Base-by-base conservation (phyloP, 495 filamentous ascomycete genomes). In the Annulohypoxylon nitens region DNA sequence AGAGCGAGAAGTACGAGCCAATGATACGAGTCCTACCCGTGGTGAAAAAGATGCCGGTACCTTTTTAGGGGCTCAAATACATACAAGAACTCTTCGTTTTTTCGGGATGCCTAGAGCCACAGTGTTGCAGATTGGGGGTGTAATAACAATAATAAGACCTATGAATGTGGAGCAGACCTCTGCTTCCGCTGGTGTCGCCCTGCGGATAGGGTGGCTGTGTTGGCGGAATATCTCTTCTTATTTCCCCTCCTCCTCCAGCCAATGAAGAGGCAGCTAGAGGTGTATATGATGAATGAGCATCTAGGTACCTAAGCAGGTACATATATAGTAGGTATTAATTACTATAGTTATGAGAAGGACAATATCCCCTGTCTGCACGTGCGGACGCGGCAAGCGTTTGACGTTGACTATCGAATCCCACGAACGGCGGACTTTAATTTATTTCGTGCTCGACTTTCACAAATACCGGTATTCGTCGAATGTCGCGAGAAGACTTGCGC, bases 191-290 rank as follows among this genome's bases (percentile, higher is more conserved):
- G 55, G 41, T 67, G 61, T 43, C 61, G 43, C 37, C 20, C 48
- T 55, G 37, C 43, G 65, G 53, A 65, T 70, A 51, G 37, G 58
- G 64, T 72, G 73, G 73, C 73, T 72, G 70, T 63, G 69, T 73
- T 54, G 34, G 58, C 53, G 61, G 62, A 61, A 66, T 65, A 23
- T 18, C 50, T 64, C 64, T 58, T 61, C 26, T 59, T 23, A 37
- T 64, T 43, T 47, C 33, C 33, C 61, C 26, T 1, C 53, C 45
- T 30, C 41, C 2, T 12, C 18, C 26, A 36, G n/a, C 70, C 60
- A 73, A 68, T 69, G 50, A 61, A 50, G 55, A 39, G 50, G 33
- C 18, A 20, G 37, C 11, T 16, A 37, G 34, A 20, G 47, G 54
- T 41, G 30, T 20, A 61, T 59, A 67, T 60, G 61, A 74, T 16